Evolutionary conservation across 1,139 yeast genomes (phyloP).

Genomic region (Yamadazyma membranifaciens): DNA sequence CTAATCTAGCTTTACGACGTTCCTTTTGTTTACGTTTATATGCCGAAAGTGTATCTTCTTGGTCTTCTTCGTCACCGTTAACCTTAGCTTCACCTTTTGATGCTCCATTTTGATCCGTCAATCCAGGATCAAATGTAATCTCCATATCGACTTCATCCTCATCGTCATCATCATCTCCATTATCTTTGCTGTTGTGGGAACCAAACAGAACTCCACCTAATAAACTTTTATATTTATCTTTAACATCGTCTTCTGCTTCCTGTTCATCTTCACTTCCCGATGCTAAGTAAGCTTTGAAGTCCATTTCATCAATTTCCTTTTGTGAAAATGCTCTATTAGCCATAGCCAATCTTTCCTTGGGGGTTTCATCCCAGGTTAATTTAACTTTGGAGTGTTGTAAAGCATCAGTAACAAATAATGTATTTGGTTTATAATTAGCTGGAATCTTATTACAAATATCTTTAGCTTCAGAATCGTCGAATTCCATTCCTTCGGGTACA

Average conservation of each 20-base stretch:
- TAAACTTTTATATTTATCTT: slow-evolving; percentile 64
- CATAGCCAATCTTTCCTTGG: slow-evolving; percentile 79
- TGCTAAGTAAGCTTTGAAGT: slow-evolving; percentile 91
- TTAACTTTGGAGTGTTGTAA: slow-evolving; percentile 91
- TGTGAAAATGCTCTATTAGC: slow-evolving; percentile 83
- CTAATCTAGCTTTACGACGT: slow-evolving; percentile 79
- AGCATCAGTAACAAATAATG: slow-evolving; percentile 84
- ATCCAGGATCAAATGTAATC: slow-evolving; percentile 90
- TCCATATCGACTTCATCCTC: slow-evolving; percentile 88
- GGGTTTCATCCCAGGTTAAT: slow-evolving; percentile 98
- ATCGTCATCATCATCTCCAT: slow-evolving; percentile 30
- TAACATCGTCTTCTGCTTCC: slow-evolving; percentile 28
- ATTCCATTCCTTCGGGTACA: slow-evolving; percentile 87
- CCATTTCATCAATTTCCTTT: slow-evolving; percentile 94
- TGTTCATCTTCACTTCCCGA: slow-evolving; percentile 65
- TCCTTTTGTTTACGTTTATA: slow-evolving; percentile 90
- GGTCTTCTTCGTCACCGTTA: slow-evolving; percentile 41
- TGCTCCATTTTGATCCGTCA: slow-evolving; percentile 40
- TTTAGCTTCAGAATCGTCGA: slow-evolving; percentile 68
- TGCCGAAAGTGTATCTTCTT: slow-evolving; percentile 78
- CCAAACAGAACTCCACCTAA: slow-evolving; percentile 47
- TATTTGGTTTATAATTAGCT: slow-evolving; percentile 73
- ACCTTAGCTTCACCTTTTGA: slow-evolving; percentile 11
- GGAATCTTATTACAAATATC: slow-evolving; percentile 77
- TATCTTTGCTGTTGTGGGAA: slow-evolving; percentile 20